These are phyloP conservation scores for Populus simonii DNA, from an alignment of 345 rosid species.

Conservation along the genomic window DNA sequence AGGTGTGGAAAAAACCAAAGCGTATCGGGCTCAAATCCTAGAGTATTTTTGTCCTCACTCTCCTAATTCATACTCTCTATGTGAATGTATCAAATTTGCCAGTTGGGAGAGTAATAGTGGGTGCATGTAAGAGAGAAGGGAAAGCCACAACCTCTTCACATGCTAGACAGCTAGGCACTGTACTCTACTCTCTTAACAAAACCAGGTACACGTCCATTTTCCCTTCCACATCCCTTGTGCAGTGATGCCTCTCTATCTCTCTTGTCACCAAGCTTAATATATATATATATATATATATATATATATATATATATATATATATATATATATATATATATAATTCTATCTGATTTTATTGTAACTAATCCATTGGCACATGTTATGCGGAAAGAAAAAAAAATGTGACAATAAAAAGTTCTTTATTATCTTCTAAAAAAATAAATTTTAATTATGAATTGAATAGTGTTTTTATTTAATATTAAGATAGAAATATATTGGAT, in stretches of 20 bases:
- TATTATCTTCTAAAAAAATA: too few relatives aligned
- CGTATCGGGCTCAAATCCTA: slow-evolving; percentile 28
- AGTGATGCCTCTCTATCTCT: slow-evolving; percentile 9
- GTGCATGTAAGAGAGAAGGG: slow-evolving; percentile 19
- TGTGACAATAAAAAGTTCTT: too few relatives aligned
- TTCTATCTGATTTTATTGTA: background rate
- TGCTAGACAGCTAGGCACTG: slow-evolving; percentile 67
- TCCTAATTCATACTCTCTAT: slow-evolving; percentile 13
- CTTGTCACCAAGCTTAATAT: background rate
- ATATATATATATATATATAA: background rate
- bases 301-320: background rate
- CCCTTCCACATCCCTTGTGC: slow-evolving; percentile 31
- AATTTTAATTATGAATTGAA: too few relatives aligned
- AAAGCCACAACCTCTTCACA: slow-evolving; percentile 43
- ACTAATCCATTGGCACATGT: too few relatives aligned
- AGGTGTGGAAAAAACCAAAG: slow-evolving; percentile 16
- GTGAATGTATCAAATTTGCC: slow-evolving; percentile 38
- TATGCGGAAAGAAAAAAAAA: too few relatives aligned
- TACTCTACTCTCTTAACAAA: slow-evolving; percentile 42
- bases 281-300: background rate
- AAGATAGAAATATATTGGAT: too few relatives aligned
- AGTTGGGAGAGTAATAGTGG: slow-evolving; percentile 37
- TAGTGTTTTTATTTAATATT: too few relatives aligned
- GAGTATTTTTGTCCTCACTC: slow-evolving; percentile 32
- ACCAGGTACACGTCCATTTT: slow-evolving; percentile 43